Conservation (phyloP, 352 stramenopile genomes). For the Phytopythium sindhum region DNA sequence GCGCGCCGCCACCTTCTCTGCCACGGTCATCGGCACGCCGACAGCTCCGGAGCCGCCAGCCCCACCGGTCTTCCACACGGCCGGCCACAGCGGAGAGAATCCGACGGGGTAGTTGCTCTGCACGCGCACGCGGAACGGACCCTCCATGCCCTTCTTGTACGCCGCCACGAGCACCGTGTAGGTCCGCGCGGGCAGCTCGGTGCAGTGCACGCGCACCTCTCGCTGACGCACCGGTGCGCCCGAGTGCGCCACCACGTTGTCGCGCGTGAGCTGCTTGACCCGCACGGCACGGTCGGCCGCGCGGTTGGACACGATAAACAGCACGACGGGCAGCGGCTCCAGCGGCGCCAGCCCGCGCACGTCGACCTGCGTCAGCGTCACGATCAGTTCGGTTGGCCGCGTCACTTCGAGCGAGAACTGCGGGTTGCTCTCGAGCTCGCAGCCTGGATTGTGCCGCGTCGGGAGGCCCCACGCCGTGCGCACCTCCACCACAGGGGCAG, state of each 20-base stretch:
- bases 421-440: constrained; percentile 84
- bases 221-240: constrained; percentile 66
- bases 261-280: constrained; percentile 54
- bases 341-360: constrained; percentile 52
- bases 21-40: constrained; percentile 32
- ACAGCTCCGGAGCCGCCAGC: constrained; percentile 16
- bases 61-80: constrained; percentile 62
- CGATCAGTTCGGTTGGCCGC: constrained; percentile 77
- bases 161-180: constrained; percentile 88
- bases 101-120: constrained; percentile 85
- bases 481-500: constrained; percentile 1
- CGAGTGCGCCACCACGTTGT: constrained; percentile 78
- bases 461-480: constrained; percentile 79
- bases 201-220: constrained; percentile 75
- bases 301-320: constrained; percentile 65
- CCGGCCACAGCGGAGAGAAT: constrained; percentile 78
- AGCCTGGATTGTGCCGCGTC: constrained; percentile 77
- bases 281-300: constrained; percentile 51
- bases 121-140: constrained; percentile 82
- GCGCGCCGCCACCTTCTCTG: constrained; percentile 59
- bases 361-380: constrained; percentile 87
- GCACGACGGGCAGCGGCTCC: constrained; percentile 58
- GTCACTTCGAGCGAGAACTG: constrained; percentile 80
- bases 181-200: constrained; percentile 60
- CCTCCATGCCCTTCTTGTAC: constrained; percentile 89